A percentile compares a stretch with the other conserved stretches of the same genome.
phyloP scores from a whole-genome alignment of 2,329 filamentous ascomycete genomes.

The Ophiocordyceps camponoti-rufipedis region DNA sequence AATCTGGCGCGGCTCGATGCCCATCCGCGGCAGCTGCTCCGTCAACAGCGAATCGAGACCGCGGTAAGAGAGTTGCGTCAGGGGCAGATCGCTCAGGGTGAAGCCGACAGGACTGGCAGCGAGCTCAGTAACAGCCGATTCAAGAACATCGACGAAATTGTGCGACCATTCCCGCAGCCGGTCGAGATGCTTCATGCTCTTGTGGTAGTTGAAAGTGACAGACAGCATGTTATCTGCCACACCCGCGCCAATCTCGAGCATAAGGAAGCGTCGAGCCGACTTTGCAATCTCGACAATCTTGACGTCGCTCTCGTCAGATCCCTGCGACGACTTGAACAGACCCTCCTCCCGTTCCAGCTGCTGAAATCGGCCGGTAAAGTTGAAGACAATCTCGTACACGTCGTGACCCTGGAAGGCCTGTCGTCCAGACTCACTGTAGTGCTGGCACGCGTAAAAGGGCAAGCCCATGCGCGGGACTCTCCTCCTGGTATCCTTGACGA shows the following conservation, averaged over 20 bases:
- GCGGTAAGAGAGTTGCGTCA: slow-evolving; percentile 7
- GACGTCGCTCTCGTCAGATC: neutral
- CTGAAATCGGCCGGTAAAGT: slow-evolving; percentile 24
- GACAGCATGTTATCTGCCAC: slow-evolving; percentile 2
- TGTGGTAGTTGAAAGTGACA: slow-evolving; percentile 2
- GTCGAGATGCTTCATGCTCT: slow-evolving; percentile 2
- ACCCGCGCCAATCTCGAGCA: slow-evolving; percentile 4
- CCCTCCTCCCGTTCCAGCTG: slow-evolving; percentile 20
- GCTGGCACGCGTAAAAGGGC: slow-evolving; percentile 18
- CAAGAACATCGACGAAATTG: neutral
- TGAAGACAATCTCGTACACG: slow-evolving; percentile 28
- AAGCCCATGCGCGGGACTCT: slow-evolving; percentile 16
- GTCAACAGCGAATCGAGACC: slow-evolving; percentile 1
- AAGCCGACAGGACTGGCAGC: neutral
- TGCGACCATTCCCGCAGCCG: slow-evolving; percentile 2
- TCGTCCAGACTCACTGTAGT: slow-evolving; percentile 11
- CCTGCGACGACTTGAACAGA: slow-evolving; percentile 1
- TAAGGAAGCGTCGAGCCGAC: neutral
- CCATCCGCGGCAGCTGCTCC: slow-evolving; percentile 1
- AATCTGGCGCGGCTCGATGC: slow-evolving; percentile 1
- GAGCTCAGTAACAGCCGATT: neutral
- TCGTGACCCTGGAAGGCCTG: slow-evolving; percentile 14
- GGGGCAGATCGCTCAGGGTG: slow-evolving; percentile 16
- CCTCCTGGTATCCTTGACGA: slow-evolving; percentile 17
- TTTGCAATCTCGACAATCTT: slow-evolving; percentile 1